Evolutionary conservation across 352 stramenopile genomes (phyloP).

Genomic region (Phytopythium ostracodes): DNA sequence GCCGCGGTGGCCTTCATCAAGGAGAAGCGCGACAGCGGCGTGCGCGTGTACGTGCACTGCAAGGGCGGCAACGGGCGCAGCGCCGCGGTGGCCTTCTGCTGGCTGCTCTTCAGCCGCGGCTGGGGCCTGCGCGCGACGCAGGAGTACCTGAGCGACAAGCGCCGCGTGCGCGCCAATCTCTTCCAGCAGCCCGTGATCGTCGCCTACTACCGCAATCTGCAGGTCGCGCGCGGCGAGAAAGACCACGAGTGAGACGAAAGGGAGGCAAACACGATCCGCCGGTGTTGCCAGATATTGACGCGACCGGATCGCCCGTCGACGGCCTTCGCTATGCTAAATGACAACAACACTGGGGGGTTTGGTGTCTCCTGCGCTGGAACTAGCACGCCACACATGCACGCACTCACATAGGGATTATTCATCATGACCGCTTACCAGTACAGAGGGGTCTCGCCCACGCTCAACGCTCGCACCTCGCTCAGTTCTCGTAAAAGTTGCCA

Average conservation of each 20-base stretch:
- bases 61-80: slow-evolving; percentile 94
- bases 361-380: no score
- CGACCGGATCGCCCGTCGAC: no score
- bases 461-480: background rate
- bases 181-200: slow-evolving; percentile 88
- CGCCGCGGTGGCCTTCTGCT: slow-evolving; percentile 90
- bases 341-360: no score
- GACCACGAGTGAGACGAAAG: background rate
- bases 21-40: slow-evolving; percentile 76
- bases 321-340: no score
- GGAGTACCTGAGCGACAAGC: slow-evolving; percentile 83
- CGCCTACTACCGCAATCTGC: slow-evolving; percentile 67
- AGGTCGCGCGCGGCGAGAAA: slow-evolving; percentile 6
- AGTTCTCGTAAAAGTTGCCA: slow-evolving; percentile 45
- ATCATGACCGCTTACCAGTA: background rate
- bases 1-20: slow-evolving; percentile 88
- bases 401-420: background rate
- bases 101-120: slow-evolving; percentile 73
- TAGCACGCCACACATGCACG: background rate
- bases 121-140: slow-evolving; percentile 83
- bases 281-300: no score
- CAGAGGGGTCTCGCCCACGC: background rate
- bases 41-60: slow-evolving; percentile 96
- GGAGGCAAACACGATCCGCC: background rate
- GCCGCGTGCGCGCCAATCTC: slow-evolving; percentile 87